Evolutionary conservation across 345 rosid species (phyloP), one percentile per base, ranked within the genome.

Genomic region (Gossypium raimondii): DNA sequence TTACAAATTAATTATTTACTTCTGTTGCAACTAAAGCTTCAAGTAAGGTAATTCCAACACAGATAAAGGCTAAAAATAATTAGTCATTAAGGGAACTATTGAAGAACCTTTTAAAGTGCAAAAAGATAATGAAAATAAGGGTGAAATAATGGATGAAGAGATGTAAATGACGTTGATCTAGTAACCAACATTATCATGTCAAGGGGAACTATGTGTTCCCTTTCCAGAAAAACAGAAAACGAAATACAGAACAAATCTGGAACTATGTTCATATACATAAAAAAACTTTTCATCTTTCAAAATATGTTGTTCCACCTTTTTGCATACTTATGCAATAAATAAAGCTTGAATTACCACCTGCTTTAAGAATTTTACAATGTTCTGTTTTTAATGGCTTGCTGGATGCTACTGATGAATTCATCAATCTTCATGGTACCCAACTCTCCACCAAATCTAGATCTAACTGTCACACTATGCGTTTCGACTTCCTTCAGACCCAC

Each of bases 401-500:
- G 83, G 77, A 85, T 87, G 77, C 80, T 89, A 77, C 78, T 45
- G 73, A 89, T 83, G 78, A 94, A 91, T n/a, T 89, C 93, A 78
- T 89, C 90, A 72, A 89, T 72, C 45, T 48, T 34, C 77, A 92
- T 82, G 75, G 86, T 91, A 75, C 97, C 98, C 16, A 92, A 85
- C 82, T 92, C 97, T 73, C 93, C 96, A n/a, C 87, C 86, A 75
- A 81, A 87, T 84, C 98, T 86, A 34, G 98, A 92, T 77, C 98
- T 86, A 60, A 94, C 82, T 0, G 97, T 91, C 47, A 91, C 90
- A 16, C 87, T 86, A 64, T 82, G 83, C 0, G 87, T 84, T 78
- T 89, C 98, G 3, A 84, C 93, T 86, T 94, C 98, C 78, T 89
- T 92, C 13, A 97, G 90, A 9, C 98, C 98, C 0, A 94, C 89